A percentile compares a stretch with the other conserved stretches of the same genome.
Evolutionary conservation across 1,284 basidiomycete genomes (phyloP).

Genomic region (Fomitopsis betulina): DNA sequence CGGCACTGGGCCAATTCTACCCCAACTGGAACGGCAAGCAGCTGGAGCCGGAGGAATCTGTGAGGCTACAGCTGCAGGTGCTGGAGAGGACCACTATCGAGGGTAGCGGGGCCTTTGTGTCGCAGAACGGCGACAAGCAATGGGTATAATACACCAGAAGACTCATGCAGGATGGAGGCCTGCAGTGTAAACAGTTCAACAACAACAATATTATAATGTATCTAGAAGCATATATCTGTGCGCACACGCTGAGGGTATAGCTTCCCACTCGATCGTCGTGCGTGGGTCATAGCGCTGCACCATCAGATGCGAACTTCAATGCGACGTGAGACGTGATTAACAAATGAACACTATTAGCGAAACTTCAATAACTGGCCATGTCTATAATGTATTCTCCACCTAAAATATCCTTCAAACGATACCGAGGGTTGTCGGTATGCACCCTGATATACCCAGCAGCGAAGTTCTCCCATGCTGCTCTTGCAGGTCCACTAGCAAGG

Average conservation of each 20-base stretch:
- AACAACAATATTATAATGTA: too few species aligned
- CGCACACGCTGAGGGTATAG: too few species aligned
- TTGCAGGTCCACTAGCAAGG: constrained; percentile 10
- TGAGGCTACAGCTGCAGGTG: constrained; percentile 26
- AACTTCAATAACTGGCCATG: not conserved
- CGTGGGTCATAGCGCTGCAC: too few species aligned
- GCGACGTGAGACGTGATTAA: too few species aligned
- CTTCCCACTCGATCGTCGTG: too few species aligned
- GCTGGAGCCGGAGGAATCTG: constrained; percentile 28
- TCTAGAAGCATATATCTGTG: too few species aligned
- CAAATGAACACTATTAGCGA: too few species aligned
- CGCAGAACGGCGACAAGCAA: constrained; percentile 30
- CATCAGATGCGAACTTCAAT: too few species aligned
- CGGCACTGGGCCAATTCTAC: constrained; percentile 13
- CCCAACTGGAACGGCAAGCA: constrained; percentile 28
- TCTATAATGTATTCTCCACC: constrained; percentile 4
- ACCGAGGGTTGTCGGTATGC: constrained; percentile 4
- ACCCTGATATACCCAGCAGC: constrained; percentile 13
- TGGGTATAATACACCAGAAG: constrained; percentile 3
- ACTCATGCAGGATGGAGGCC: too few species aligned
- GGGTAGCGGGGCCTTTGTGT: constrained; percentile 32
- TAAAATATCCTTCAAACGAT: constrained; percentile 5
- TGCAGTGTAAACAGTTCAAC: too few species aligned
- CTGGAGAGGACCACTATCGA: constrained; percentile 24
- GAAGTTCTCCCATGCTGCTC: constrained; percentile 14